Evolutionary conservation across 352 stramenopile species (phyloP).

Genomic region (Phytophthora constricta): DNA sequence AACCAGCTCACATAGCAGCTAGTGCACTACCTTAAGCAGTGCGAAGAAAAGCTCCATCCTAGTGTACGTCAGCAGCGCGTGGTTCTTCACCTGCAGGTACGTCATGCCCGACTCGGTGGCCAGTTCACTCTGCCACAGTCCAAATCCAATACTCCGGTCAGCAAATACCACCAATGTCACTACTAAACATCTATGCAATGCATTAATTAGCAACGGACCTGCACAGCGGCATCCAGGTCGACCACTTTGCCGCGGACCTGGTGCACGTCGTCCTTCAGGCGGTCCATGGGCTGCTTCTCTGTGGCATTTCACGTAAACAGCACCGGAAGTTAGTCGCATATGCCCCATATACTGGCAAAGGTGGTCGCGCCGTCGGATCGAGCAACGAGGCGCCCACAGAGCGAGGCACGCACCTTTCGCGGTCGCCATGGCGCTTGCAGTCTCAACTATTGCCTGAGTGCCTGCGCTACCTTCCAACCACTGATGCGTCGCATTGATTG

Average conservation of each 20-base stretch:
- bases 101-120: slow-evolving; percentile 71
- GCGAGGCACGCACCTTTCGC: slow-evolving; percentile 42
- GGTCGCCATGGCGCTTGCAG: slow-evolving; percentile 33
- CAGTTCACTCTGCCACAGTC: slow-evolving; percentile 53
- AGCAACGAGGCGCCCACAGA: not conserved
- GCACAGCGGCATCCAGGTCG: slow-evolving; percentile 47
- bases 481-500: too few relatives aligned
- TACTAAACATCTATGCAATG: not conserved
- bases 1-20: not conserved
- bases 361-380: slow-evolving; percentile 2
- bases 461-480: not conserved
- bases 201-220: slow-evolving; percentile 32
- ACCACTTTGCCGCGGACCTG: slow-evolving; percentile 67
- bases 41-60: slow-evolving; percentile 90
- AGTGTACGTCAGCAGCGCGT: slow-evolving; percentile 85
- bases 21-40: slow-evolving; percentile 65
- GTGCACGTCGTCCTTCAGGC: slow-evolving; percentile 58
- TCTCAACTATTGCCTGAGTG: slow-evolving; percentile 8
- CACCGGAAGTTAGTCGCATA: slow-evolving; percentile 10
- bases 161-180: not conserved
- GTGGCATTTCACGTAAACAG: slow-evolving; percentile 14
- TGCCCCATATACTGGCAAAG: not conserved
- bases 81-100: slow-evolving; percentile 90
- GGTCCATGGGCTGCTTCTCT: slow-evolving; percentile 55
- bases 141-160: not conserved